Conservation (phyloP, 202 grass and related monocot species). For the Carex arenaria region DNA sequence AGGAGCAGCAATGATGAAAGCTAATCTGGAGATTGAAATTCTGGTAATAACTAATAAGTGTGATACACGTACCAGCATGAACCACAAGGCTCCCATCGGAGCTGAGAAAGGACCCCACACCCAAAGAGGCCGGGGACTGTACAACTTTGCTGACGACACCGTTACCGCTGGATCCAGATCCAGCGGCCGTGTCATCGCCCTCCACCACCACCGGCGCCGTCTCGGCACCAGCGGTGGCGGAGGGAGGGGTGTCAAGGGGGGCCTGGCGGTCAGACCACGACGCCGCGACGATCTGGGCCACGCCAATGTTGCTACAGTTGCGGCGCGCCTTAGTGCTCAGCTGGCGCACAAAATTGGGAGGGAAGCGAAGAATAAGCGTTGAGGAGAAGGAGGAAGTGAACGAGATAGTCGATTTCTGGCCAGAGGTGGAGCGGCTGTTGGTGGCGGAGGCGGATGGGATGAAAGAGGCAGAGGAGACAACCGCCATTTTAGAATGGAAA, state of each 20-base stretch:
- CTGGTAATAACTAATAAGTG: not conserved
- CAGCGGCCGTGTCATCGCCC: conserved; percentile 38
- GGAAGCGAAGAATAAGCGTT: conserved; percentile 84
- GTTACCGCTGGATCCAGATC: conserved; percentile 49
- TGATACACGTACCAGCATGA: conserved; percentile 62
- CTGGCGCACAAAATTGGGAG: conserved; percentile 96
- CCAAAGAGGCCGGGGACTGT: conserved; percentile 41
- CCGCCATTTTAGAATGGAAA: conserved; percentile 30
- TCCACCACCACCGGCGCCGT: conserved; percentile 41
- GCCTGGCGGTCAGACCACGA: conserved; percentile 71
- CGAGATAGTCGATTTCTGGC: not conserved
- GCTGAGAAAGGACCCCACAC: conserved; percentile 59
- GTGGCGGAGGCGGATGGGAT: conserved; percentile 26
- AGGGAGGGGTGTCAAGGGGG: conserved; percentile 29
- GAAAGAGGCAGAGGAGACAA: conserved; percentile 28
- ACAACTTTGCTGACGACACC: conserved; percentile 41
- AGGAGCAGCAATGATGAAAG: not conserved
- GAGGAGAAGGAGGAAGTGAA: conserved; percentile 33
- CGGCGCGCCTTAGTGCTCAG: conserved; percentile 97
- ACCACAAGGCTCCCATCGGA: conserved; percentile 94
- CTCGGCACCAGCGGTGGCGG: conserved; percentile 40
- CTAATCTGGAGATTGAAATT: not conserved
- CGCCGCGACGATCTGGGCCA: conserved; percentile 95
- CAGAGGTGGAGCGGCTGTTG: not conserved
- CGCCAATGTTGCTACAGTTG: conserved; percentile 99